A percentile compares a stretch with the other conserved stretches of the same genome.
Conservation (phyloP, 495 filamentous ascomycete species). For the Filosporella fistucella region DNA sequence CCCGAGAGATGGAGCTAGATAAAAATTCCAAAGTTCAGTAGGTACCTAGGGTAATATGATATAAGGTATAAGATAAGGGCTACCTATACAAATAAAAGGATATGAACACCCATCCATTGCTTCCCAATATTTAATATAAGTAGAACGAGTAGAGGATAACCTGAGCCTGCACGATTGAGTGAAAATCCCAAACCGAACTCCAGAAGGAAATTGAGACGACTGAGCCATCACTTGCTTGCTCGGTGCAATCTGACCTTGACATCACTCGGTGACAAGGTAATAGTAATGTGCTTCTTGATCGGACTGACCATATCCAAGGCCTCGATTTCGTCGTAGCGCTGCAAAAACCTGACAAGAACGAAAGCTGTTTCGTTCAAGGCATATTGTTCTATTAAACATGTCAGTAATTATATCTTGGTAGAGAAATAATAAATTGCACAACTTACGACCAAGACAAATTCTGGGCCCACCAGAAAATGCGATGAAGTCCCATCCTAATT, state of each 20-base stretch:
- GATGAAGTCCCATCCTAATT: slow-evolving; percentile 51
- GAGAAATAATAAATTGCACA: not conserved
- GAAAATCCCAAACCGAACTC: not conserved
- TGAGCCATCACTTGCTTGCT: not conserved
- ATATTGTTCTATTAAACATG: slow-evolving; percentile 43
- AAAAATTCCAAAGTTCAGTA: too few species aligned
- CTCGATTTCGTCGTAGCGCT: slow-evolving; percentile 57
- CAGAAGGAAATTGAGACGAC: not conserved
- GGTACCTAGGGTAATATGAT: not conserved
- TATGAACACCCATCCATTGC: too few species aligned
- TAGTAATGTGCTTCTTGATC: slow-evolving; percentile 11
- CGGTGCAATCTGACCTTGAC: slow-evolving; percentile 16
- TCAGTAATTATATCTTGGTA: not conserved
- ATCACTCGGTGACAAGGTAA: slow-evolving; percentile 11
- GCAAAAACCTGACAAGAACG: slow-evolving; percentile 63
- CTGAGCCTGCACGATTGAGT: not conserved
- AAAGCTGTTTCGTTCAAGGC: slow-evolving; percentile 77
- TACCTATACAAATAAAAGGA: too few species aligned
- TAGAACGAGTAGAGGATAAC: not conserved
- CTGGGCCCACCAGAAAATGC: slow-evolving; percentile 59
- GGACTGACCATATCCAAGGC: slow-evolving; percentile 26
- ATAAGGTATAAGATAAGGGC: not conserved
- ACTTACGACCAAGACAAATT: slow-evolving; percentile 71
- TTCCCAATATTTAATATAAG: too few species aligned
- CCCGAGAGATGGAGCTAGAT: too few species aligned